These are phyloP conservation scores for Trichosporon inkin DNA, from an alignment of 1,284 basidiomycete species.

Conservation along the genomic window DNA sequence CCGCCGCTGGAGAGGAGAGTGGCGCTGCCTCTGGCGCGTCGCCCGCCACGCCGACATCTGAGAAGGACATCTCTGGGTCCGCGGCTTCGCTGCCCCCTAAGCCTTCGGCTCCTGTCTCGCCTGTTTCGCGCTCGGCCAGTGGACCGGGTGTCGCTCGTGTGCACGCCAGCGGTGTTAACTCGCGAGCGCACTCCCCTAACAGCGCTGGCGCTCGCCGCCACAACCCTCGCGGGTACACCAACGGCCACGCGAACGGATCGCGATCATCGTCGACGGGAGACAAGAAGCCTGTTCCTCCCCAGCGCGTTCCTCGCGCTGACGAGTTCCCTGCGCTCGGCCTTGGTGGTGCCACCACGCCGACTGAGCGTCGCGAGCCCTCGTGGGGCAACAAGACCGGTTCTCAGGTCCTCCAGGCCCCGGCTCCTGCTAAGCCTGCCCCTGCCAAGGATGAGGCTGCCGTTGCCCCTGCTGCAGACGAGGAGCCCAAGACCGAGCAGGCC, in stretches of 20 bases:
- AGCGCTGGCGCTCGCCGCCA: constrained; percentile 19
- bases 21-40: constrained; percentile 9
- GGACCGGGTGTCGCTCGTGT: constrained; percentile 42
- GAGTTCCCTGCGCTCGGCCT: constrained; percentile 49
- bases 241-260: constrained; percentile 23
- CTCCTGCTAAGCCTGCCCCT: constrained; percentile 38
- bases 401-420: constrained; percentile 49
- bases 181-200: constrained; percentile 45
- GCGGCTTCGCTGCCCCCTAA: constrained; percentile 33
- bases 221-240: constrained; percentile 16
- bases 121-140: constrained; percentile 39
- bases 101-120: constrained; percentile 26
- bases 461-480: background rate
- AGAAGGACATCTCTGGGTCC: constrained; percentile 14
- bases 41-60: constrained; percentile 18
- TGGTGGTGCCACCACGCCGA: constrained; percentile 20
- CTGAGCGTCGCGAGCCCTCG: constrained; percentile 33
- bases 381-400: constrained; percentile 47
- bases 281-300: constrained; percentile 26
- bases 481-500: constrained; percentile 7
- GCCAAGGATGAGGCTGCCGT: constrained; percentile 18
- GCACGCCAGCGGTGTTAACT: constrained; percentile 35
- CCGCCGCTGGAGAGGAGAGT: constrained; percentile 11
- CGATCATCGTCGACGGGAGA: constrained; percentile 27
- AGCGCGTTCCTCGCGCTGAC: constrained; percentile 48